Evolutionary conservation across 345 rosid genomes (phyloP).

Genomic region (Mercurialis annua): DNA sequence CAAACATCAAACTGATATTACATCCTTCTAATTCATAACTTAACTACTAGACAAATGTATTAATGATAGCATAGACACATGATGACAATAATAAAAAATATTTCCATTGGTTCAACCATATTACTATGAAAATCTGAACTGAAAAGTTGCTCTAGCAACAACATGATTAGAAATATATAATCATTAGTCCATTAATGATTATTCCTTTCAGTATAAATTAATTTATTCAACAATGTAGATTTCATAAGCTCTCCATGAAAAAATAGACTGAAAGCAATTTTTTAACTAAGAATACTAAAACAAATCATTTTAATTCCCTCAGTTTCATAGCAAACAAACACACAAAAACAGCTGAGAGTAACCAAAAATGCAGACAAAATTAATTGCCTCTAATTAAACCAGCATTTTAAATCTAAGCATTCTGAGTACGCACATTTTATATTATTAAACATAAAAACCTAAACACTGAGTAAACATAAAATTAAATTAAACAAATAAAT

Average conservation of each 20-base stretch:
- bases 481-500: neutral
- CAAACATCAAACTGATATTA: neutral
- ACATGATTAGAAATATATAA: neutral
- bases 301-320: conserved; percentile 1
- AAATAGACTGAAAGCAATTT: neutral
- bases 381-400: neutral
- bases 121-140: neutral
- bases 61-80: neutral
- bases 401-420: conserved; percentile 20
- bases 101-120: neutral
- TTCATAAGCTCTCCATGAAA: neutral
- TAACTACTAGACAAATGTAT: neutral
- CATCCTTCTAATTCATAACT: neutral
- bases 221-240: neutral
- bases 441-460: neutral
- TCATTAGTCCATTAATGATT: too few species aligned
- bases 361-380: neutral
- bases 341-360: neutral
- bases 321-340: conserved; percentile 11
- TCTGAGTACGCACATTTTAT: neutral
- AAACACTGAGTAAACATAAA: neutral
- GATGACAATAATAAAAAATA: neutral
- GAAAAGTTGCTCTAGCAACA: neutral
- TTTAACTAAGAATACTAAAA: conserved; percentile 14
- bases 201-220: too few species aligned